Evolutionary conservation across 2,329 filamentous ascomycete species (phyloP).

Genomic region (Pseudomassariella vexata): DNA sequence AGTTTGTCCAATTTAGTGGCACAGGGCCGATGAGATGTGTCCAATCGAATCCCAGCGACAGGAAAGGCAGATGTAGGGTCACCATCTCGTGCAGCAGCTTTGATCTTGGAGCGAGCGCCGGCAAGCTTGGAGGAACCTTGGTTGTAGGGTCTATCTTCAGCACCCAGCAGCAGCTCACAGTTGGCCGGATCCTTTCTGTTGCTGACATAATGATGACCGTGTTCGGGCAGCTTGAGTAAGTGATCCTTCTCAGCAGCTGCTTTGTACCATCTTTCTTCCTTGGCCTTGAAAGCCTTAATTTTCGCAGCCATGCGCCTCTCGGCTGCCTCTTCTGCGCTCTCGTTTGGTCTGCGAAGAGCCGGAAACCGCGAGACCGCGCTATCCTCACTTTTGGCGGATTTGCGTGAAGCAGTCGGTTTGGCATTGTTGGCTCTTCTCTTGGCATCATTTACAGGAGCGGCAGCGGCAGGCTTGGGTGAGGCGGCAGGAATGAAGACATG

Average conservation of each 20-base stretch:
- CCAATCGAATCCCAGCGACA: conserved; percentile 13
- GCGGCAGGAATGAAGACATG: too few species aligned
- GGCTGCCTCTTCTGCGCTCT: too few species aligned
- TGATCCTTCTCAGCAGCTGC: not conserved
- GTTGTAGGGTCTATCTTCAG: conserved; percentile 1
- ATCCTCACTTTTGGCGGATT: too few species aligned
- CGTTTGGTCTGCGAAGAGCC: too few species aligned
- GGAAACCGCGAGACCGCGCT: too few species aligned
- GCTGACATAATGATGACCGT: not conserved
- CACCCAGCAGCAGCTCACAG: not conserved
- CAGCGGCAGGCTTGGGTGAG: too few species aligned
- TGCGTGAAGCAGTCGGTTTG: too few species aligned
- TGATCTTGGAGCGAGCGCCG: conserved; percentile 8
- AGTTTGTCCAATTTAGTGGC: not conserved
- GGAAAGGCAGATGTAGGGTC: conserved; percentile 5
- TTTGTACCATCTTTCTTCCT: conserved; percentile 2
- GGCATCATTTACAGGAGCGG: too few species aligned
- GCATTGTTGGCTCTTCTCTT: too few species aligned
- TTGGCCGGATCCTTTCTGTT: not conserved
- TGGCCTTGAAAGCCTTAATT: not conserved
- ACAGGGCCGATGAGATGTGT: conserved; percentile 11
- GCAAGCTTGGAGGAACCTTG: too few species aligned
- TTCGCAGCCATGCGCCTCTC: too few species aligned
- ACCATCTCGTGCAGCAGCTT: conserved; percentile 3
- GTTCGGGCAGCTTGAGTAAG: not conserved